Evolutionary conservation across 805 yeast species (phyloP).

Genomic region (Cyberlindnera petersonii): DNA sequence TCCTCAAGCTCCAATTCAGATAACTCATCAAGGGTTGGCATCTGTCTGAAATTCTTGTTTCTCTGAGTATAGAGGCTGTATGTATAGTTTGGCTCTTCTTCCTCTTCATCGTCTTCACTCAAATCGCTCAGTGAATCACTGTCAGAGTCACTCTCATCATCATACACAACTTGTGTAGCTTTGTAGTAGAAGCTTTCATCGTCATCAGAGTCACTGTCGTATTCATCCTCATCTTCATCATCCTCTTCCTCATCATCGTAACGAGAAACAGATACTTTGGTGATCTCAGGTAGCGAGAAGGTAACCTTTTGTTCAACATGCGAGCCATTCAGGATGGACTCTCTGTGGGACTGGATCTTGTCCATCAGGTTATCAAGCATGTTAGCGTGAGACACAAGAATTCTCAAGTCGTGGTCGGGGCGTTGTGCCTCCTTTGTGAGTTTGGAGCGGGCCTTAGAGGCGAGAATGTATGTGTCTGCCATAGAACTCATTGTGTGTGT

Average conservation of each 20-base stretch:
- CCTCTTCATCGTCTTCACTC: constrained; percentile 15
- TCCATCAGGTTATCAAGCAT: constrained; percentile 26
- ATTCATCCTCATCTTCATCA: constrained; percentile 19
- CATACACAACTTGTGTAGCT: constrained; percentile 10
- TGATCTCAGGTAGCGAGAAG: constrained; percentile 11
- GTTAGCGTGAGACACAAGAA: constrained; percentile 28
- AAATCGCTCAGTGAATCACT: constrained; percentile 10
- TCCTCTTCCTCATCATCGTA: constrained; percentile 13
- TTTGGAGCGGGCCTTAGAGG: constrained; percentile 25
- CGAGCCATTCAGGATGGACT: constrained; percentile 11
- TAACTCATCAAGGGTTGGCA: constrained; percentile 26
- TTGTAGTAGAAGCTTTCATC: constrained; percentile 10
- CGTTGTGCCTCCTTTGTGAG: constrained; percentile 24
- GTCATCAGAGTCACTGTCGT: constrained; percentile 16
- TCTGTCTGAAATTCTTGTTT: constrained; percentile 17
- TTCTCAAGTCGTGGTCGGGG: constrained; percentile 24
- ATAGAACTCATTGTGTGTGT: constrained; percentile 16
- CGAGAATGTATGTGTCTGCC: constrained; percentile 25
- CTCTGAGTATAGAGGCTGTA: constrained; percentile 2
- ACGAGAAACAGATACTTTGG: constrained; percentile 8
- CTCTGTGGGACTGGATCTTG: constrained; percentile 19
- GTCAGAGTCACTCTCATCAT: constrained; percentile 13
- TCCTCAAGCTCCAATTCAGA: constrained; percentile 21
- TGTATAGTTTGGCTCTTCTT: constrained; percentile 12
- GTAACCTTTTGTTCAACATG: constrained; percentile 8